These are phyloP conservation scores for Aspergillus hiratsukae DNA, from an alignment of 2,329 filamentous ascomycete species.

Conservation along the genomic window DNA sequence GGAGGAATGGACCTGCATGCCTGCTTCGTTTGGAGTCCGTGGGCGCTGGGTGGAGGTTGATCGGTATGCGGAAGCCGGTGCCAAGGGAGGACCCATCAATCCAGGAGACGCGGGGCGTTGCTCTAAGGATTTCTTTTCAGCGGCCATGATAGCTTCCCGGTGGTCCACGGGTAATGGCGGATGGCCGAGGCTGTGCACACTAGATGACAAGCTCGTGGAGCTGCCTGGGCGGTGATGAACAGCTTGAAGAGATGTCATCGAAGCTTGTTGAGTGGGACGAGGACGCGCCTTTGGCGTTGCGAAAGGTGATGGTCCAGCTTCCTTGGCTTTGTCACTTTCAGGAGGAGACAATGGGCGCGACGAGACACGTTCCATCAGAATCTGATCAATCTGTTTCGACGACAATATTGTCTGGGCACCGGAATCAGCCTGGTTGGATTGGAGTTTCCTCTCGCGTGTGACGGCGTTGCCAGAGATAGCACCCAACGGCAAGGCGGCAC, in stretches of 20 bases:
- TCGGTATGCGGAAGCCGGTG: conserved; percentile 72
- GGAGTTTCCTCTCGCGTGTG: conserved; percentile 22
- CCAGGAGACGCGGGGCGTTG: conserved; percentile 39
- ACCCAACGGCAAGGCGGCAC: conserved; percentile 51
- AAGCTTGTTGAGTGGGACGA: conserved; percentile 30
- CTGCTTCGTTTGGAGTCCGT: conserved; percentile 55
- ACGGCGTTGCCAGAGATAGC: conserved; percentile 58
- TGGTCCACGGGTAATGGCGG: conserved; percentile 81
- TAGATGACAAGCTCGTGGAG: conserved; percentile 60
- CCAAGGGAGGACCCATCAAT: conserved; percentile 77
- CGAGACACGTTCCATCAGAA: conserved; percentile 57
- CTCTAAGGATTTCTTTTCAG: conserved; percentile 55
- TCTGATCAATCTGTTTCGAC: conserved; percentile 72
- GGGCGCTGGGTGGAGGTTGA: conserved; percentile 49
- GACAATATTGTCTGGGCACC: conserved; percentile 80
- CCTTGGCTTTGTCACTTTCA: conserved; percentile 28
- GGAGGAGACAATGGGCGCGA: conserved; percentile 30
- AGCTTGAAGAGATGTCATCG: conserved; percentile 27
- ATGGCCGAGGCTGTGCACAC: conserved; percentile 44
- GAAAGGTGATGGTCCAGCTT: conserved; percentile 29
- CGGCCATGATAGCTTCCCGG: conserved; percentile 77
- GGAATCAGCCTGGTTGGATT: conserved; percentile 57
- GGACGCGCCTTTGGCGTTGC: conserved; percentile 34
- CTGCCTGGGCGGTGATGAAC: conserved; percentile 62
- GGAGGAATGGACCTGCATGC: conserved; percentile 41